Base-by-base conservation (phyloP, 257 asterid genomes). In the Solanum verrucosum region DNA sequence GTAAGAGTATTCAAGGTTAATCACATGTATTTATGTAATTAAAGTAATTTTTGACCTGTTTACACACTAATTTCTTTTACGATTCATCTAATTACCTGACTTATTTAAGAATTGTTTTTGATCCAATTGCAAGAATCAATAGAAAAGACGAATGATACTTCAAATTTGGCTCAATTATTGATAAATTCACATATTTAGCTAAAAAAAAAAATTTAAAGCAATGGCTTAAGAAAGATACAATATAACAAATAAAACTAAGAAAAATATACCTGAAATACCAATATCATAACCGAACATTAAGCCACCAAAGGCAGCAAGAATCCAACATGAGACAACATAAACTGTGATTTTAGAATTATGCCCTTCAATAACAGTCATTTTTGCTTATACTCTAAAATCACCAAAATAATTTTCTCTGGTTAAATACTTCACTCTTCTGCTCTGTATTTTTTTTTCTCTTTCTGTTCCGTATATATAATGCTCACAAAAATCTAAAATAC, bases 251-350 rank as follows among this genome's bases (percentile, higher is more conserved):
- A 75, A 23, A 78, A 78, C 14, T 15, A 40, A 40, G 7, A 77
- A 38, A 40, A 40, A 78, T 31, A 79, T 29, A 82, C 85, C 85
- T 82, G 85, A 82, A 82, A 82, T 82, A 49, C 85, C 85, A 82
- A 82, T 82, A 5, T 82, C 85, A 5, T 82, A 82, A 5, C 85
- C 85, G 10, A 82, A 82, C 85, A 82, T 82, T 25, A 82, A 65
- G 2, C 85, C 85, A 46, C 85, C 85, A 82, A 82, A 82, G 3
- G 85, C 85, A 10, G 68, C 85, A 4, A 82, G 34, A 16, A 49
- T 82, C 85, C 85, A 82, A 46, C 85, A 82, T 16, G 85, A 49
- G 18, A 82, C 2, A 8, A 49, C 70, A 82, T 82, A 82, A 27
- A 31, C 6, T 27, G 68, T 82, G 70, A 49, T 16, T 82, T 82